Conservation (phyloP, 1,284 basidiomycete species). For the Moesziomyces antarcticus region DNA sequence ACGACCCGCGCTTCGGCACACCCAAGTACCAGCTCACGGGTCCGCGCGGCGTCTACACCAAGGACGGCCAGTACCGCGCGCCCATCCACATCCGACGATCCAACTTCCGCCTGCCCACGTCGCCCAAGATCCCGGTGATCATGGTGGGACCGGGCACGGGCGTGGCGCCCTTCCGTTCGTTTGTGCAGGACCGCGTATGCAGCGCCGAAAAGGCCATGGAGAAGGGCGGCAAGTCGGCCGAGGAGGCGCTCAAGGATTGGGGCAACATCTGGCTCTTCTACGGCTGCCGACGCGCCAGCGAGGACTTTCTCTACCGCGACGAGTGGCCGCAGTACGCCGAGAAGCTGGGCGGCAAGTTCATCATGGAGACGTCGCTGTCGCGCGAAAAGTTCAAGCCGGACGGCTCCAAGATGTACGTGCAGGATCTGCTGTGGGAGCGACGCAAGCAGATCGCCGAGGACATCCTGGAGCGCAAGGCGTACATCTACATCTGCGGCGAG, state of each 20-base stretch:
- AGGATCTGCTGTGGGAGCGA: conserved; percentile 73
- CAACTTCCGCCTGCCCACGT: conserved; percentile 95
- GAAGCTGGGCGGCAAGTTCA: conserved; percentile 90
- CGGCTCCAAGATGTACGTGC: conserved; percentile 96
- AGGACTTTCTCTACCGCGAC: conserved; percentile 93
- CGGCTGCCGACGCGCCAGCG: conserved; percentile 85
- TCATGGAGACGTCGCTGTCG: conserved; percentile 87
- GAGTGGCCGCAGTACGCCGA: conserved; percentile 90
- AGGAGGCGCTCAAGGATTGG: conserved; percentile 92
- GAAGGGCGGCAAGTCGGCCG: conserved; percentile 86
- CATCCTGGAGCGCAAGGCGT: conserved; percentile 91
- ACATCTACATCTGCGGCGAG: conserved; percentile 82
- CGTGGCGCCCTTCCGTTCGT: conserved; percentile 97
- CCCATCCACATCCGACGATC: conserved; percentile 95
- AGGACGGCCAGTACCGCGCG: conserved; percentile 77
- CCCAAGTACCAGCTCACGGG: conserved; percentile 89
- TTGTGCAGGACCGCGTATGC: conserved; percentile 95
- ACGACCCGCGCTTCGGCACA: conserved; percentile 67
- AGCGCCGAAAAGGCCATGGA: conserved; percentile 91
- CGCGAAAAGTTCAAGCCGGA: conserved; percentile 81
- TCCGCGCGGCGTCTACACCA: conserved; percentile 83
- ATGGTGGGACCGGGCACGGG: conserved; percentile 99
- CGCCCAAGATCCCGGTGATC: conserved; percentile 96
- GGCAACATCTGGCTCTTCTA: conserved; percentile 94
- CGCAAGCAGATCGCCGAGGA: conserved; percentile 79